Evolutionary conservation across 306 rosid genomes (phyloP), one percentile per base, ranked within the genome.

Genomic region (Phaseolus lunatus): DNA sequence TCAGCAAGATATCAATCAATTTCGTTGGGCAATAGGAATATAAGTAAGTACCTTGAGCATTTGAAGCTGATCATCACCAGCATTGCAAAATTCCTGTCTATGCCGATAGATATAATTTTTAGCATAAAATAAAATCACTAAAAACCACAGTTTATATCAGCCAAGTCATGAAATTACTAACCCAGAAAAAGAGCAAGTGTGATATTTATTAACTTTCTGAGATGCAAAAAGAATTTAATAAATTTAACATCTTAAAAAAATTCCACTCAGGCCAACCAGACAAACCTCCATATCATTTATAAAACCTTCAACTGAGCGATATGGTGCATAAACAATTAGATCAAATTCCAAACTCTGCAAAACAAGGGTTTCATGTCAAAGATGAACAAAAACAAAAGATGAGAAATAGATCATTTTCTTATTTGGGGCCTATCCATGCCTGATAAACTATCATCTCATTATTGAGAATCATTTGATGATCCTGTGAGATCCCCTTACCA

Each of bases 401-500:
- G 58, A 45, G 14, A 67, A 10, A 49, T 8, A 62, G 33, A 80
- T 33, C 50, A 81, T 52, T 76, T 77, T 67, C 59, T 81, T 73
- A 66, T 20, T 31, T 81, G 84, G 74, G 80, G 86, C 88, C 86
- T 81, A 78, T 87, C 85, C 99, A 87, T 96, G 97, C 98, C 99
- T 92, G 97, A 87, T 92, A 96, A 80, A 96, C 92, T 79, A 90
- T 90, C 96, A 95, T 91, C 99, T 96, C 99, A 80, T 92, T 87
- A 85, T 89, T 91, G 97, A 95, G 99, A 91, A 96, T 96, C 95
- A 96, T 84, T 88, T 91, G 98, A 85, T 96, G 97, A 83, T 96
- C 99, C 91, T 96, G 97, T 24, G 96, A 91, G 81, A 96, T 96
- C 86, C 99, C 98, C 89, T 92, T 92, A 84, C 99, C 99, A 58